Base-by-base conservation (phyloP, 176 grass and related monocot genomes). In the Luzula sylvatica region DNA sequence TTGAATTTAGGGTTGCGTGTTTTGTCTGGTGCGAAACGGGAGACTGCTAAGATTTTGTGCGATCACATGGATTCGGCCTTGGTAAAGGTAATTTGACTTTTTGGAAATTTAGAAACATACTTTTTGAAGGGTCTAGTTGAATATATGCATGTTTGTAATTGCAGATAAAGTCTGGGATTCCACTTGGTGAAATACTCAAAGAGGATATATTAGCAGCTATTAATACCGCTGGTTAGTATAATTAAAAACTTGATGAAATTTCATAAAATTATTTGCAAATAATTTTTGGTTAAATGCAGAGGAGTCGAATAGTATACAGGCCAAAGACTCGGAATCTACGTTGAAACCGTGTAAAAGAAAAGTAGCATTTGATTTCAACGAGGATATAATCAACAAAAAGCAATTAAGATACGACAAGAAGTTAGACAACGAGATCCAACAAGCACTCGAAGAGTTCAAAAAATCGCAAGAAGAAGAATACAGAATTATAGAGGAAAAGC, bases 141-240 rank as follows among this genome's bases (percentile, higher is more conserved):
- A 39, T 20, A 26, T 2, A 24, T 23, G 55, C 2, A 30, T 21
- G 6, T 7, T 18, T 59, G 26, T 98, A 65, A 71, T 76, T 82
- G 46, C 68, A 98, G 85, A 66, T 98, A 53, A 83, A 77, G 39
- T 41, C 42, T 15, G 81, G 81, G 49, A 60, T 64, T 76, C 50
- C 75, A 30, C 54, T 90, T 61, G 85, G 19, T 77, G 60, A 83
- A 58, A 61, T 98, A n/a, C 89, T 78, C 70, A 82, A 74, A 68
- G 65, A 73, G 71, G 81, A 82, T 44, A 29, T 42, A 42, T 46
- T 21, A 29, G 45, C 41, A 64, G 40, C 15, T 19, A 32, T 28
- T 20, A 41, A 20, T 27, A 1, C 24, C 39, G 26, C 41, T 26
- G 59, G 59, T 64, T 13, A 49, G 59, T 64, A 67, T 73, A 56